Evolutionary conservation across 495 filamentous ascomycete species (phyloP).

Genomic region (Tuber aestivum): DNA sequence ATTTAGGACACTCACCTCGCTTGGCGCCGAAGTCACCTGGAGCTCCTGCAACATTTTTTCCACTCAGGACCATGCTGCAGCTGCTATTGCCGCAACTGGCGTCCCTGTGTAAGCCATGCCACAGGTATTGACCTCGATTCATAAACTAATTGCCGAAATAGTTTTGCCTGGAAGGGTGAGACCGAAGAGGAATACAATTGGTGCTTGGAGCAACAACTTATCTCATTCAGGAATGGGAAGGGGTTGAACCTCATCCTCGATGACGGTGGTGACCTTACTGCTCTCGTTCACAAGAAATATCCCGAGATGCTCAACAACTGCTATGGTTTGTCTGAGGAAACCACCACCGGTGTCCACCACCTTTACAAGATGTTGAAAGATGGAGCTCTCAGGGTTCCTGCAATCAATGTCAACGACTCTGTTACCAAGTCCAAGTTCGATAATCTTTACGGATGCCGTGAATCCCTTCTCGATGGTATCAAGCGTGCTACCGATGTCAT

Average conservation of each 20-base stretch:
- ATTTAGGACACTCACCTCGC: slow-evolving; percentile 65
- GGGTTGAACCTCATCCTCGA: slow-evolving; percentile 97
- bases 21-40: slow-evolving; percentile 98
- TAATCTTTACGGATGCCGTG: slow-evolving; percentile 98
- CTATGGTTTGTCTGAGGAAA: slow-evolving; percentile 98
- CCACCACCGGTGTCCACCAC: slow-evolving; percentile 99
- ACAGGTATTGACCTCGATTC: not conserved
- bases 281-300: slow-evolving; percentile 95
- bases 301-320: slow-evolving; percentile 94
- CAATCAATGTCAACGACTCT: slow-evolving; percentile 99
- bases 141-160: slow-evolving; percentile 27
- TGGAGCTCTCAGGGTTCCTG: slow-evolving; percentile 79
- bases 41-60: slow-evolving; percentile 98
- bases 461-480: slow-evolving; percentile 98
- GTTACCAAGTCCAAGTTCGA: slow-evolving; percentile 99
- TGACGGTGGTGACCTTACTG: slow-evolving; percentile 94
- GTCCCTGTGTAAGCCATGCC: slow-evolving; percentile 66
- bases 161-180: slow-evolving; percentile 99
- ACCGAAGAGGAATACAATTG: slow-evolving; percentile 99
- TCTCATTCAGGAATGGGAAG: slow-evolving; percentile 93
- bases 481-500: slow-evolving; percentile 99
- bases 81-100: slow-evolving; percentile 89
- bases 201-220: slow-evolving; percentile 97
- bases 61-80: slow-evolving; percentile 96
- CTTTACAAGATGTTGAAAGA: slow-evolving; percentile 97